These are phyloP conservation scores for Penicillium samsonianum DNA, from an alignment of 495 filamentous ascomycete species.

Conservation along the genomic window DNA sequence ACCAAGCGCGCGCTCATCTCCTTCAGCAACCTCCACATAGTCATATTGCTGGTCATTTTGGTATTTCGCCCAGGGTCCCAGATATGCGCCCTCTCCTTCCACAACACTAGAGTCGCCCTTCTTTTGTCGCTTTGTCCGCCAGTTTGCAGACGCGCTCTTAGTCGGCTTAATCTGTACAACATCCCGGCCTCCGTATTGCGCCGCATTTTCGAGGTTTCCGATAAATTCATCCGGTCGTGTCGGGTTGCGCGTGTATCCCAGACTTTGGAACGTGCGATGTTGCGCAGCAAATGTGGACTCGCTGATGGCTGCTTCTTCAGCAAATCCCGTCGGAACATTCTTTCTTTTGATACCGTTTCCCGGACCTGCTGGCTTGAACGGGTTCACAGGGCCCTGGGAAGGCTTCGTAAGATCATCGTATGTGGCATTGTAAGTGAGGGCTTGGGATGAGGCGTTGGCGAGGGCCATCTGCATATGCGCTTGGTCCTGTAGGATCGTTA, in stretches of 20 bases:
- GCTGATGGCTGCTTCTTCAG: constrained; percentile 84
- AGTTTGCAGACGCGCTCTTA: constrained; percentile 66
- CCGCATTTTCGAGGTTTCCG: constrained; percentile 53
- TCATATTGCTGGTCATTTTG: constrained; percentile 63
- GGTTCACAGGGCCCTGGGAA: constrained; percentile 72
- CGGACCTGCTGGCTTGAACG: constrained; percentile 65
- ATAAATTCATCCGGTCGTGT: constrained; percentile 52
- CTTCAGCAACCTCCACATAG: constrained; percentile 53
- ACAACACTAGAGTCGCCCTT: constrained; percentile 82
- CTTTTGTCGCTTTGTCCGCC: constrained; percentile 70
- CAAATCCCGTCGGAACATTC: constrained; percentile 86
- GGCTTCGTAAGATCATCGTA: constrained; percentile 74
- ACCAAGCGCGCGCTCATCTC: constrained; percentile 59
- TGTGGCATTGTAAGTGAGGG: constrained; percentile 61
- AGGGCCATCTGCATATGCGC: constrained; percentile 59
- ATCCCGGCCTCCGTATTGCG: constrained; percentile 54
- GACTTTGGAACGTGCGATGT: constrained; percentile 71
- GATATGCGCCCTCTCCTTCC: constrained; percentile 82
- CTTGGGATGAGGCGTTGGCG: constrained; percentile 53
- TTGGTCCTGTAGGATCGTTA: constrained; percentile 53
- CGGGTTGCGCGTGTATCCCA: constrained; percentile 61
- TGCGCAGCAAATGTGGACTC: constrained; percentile 84
- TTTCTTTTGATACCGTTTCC: constrained; percentile 72
- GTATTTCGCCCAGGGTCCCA: constrained; percentile 93
- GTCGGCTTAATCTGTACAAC: constrained; percentile 59